These are phyloP conservation scores for Friedmanniomyces endolithicus DNA, from an alignment of 495 filamentous ascomycete genomes.

Conservation along the genomic window DNA sequence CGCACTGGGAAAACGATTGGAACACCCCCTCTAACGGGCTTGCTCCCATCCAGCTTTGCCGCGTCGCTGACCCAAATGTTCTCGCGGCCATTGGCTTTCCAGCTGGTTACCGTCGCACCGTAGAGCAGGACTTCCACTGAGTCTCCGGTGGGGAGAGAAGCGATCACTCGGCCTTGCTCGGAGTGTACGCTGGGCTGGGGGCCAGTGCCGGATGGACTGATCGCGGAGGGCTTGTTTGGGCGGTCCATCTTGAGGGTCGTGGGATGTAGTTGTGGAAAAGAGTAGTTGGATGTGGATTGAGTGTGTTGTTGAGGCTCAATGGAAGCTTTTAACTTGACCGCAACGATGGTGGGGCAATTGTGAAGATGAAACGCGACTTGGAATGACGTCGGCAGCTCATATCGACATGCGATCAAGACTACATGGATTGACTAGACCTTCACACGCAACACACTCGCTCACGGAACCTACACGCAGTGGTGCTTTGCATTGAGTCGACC, in stretches of 20 bases:
- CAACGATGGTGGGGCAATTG: neutral
- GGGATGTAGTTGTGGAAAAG: neutral
- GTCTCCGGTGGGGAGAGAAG: conserved; percentile 72
- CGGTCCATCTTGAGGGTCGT: conserved; percentile 47
- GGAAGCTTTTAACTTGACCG: neutral
- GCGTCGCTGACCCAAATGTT: conserved; percentile 78
- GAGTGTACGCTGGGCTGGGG: conserved; percentile 55
- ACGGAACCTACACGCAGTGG: no score
- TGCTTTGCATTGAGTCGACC: no score
- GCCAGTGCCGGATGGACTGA: conserved; percentile 52
- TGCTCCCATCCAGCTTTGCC: conserved; percentile 54
- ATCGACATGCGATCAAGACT: no score
- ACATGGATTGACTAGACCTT: no score
- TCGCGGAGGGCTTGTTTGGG: conserved; percentile 65
- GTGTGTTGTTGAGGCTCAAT: conserved; percentile 4
- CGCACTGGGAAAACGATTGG: conserved; percentile 91
- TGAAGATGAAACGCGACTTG: neutral
- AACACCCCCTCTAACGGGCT: conserved; percentile 63
- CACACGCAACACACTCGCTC: no score
- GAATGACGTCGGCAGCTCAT: neutral
- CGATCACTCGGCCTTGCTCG: conserved; percentile 53
- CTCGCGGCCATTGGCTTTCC: conserved; percentile 78
- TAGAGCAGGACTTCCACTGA: conserved; percentile 72
- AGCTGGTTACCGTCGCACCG: conserved; percentile 85
- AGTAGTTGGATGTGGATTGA: neutral